These are phyloP conservation scores for Zoysia matrella DNA, from an alignment of 202 grass and related monocot genomes.

Conservation along the genomic window DNA sequence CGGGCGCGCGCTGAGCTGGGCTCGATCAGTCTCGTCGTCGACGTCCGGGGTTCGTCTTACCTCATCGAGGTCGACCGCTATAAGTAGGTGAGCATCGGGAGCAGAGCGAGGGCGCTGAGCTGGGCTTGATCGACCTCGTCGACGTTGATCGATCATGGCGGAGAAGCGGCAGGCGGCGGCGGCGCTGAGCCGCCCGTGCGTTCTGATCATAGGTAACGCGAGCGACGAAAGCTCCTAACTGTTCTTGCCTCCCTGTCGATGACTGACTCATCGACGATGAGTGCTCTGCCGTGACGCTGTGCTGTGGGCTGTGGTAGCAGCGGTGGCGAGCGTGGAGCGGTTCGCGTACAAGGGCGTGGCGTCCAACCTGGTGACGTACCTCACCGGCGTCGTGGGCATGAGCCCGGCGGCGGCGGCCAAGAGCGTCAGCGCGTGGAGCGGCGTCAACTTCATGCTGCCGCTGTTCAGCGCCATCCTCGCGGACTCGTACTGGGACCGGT, in stretches of 20 bases:
- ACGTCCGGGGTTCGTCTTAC: too few species aligned
- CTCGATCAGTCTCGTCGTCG: too few species aligned
- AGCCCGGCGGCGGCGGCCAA: too few species aligned
- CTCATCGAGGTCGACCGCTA: not conserved
- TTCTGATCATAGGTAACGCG: conserved; percentile 76
- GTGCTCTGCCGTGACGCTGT: too few species aligned
- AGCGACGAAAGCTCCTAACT: not conserved
- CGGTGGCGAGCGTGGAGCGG: conserved; percentile 85
- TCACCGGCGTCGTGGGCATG: too few species aligned
- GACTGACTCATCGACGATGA: too few species aligned
- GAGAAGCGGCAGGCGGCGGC: conserved; percentile 34
- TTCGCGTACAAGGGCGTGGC: conserved; percentile 92
- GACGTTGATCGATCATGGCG: not conserved
- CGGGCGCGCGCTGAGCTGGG: not conserved
- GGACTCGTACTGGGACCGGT: conserved; percentile 58
- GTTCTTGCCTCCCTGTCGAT: too few species aligned
- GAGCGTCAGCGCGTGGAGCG: too few species aligned
- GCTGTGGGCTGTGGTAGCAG: conserved; percentile 39
- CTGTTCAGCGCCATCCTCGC: too few species aligned
- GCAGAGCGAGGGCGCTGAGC: not conserved
- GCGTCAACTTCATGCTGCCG: too few species aligned
- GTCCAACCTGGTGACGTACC: too few species aligned
- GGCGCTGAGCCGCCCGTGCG: conserved; percentile 60
- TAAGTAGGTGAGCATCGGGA: conserved; percentile 10
- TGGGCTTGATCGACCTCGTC: not conserved